Conservation (phyloP, 331 rosid species). For the Cucumis variabilis region DNA sequence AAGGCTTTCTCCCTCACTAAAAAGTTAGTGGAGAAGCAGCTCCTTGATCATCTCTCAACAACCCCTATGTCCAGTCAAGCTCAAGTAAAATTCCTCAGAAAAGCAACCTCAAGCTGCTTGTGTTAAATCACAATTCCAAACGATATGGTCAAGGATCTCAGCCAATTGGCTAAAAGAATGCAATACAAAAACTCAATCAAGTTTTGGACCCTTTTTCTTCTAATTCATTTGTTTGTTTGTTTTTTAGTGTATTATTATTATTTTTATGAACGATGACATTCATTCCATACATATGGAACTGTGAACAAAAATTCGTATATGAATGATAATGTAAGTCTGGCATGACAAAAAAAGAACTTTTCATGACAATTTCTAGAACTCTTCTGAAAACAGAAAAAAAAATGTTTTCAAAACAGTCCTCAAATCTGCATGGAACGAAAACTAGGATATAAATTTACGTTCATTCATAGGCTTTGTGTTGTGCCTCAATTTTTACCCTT, state of each 20-base stretch:
- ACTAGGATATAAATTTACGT: neutral
- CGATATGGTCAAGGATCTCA: neutral
- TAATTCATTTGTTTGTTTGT: neutral
- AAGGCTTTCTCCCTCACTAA: neutral
- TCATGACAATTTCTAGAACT: neutral
- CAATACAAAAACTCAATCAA: neutral
- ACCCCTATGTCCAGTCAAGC: neutral
- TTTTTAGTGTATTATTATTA: neutral
- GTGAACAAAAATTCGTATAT: neutral
- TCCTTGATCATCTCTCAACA: neutral
- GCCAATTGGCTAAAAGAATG: neutral
- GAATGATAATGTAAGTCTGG: neutral
- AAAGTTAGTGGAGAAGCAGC: neutral
- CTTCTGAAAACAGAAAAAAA: neutral
- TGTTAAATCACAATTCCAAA: neutral
- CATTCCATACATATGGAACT: neutral
- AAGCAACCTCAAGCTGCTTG: neutral
- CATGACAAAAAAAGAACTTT: neutral
- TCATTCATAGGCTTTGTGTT: neutral
- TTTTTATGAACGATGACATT: neutral
- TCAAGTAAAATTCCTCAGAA: neutral
- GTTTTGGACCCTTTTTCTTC: neutral
- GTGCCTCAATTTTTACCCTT: neutral
- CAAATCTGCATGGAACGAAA: neutral
- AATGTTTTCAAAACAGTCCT: neutral